Conservation (phyloP, 257 asterid species). For the Fraxinus excelsior region DNA sequence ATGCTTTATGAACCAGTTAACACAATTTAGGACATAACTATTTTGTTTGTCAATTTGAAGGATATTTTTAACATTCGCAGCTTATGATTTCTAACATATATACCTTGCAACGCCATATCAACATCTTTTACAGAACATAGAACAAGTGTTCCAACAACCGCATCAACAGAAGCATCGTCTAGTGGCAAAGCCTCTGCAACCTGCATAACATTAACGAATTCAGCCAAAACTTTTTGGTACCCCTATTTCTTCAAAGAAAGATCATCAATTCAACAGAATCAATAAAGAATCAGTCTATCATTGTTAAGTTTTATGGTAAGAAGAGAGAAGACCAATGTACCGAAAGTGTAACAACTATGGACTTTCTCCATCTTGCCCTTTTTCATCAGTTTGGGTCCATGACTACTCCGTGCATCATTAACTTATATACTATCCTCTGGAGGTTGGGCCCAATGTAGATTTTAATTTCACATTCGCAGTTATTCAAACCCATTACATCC, state of each 20-base stretch:
- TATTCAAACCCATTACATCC: too few species aligned
- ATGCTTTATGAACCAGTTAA: background rate
- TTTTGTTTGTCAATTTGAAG: background rate
- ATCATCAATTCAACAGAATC: background rate
- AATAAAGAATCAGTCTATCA: background rate
- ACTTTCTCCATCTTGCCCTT: too few species aligned
- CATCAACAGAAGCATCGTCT: slow-evolving; percentile 80
- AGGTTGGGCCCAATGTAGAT: too few species aligned
- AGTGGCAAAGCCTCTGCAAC: slow-evolving; percentile 88
- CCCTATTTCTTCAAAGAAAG: background rate
- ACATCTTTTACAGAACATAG: slow-evolving; percentile 87
- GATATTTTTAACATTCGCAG: background rate
- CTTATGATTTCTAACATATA: background rate
- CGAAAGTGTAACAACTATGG: background rate
- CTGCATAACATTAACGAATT: slow-evolving; percentile 35
- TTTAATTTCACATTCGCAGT: too few species aligned
- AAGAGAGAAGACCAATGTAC: background rate
- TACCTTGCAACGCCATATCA: slow-evolving; percentile 69
- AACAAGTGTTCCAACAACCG: slow-evolving; percentile 86
- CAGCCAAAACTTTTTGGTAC: background rate
- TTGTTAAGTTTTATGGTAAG: background rate
- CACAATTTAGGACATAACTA: background rate
- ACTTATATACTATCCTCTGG: too few species aligned
- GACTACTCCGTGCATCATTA: too few species aligned
- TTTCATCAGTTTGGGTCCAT: too few species aligned